These are phyloP conservation scores for Heracleum sosnowskyi DNA, from an alignment of 129 eudicot species.

Conservation along the genomic window DNA sequence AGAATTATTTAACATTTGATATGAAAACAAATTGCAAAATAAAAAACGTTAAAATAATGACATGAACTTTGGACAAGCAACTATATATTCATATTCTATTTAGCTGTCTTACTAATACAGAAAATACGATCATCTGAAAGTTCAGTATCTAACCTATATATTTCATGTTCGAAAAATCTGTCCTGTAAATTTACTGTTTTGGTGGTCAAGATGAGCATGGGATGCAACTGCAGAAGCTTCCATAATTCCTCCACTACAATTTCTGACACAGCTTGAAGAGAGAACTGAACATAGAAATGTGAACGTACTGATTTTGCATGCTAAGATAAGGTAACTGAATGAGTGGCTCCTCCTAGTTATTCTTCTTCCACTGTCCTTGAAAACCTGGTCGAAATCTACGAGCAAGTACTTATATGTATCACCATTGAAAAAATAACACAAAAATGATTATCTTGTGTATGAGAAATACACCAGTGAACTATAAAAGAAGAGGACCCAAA, in stretches of 20 bases:
- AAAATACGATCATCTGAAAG: neutral
- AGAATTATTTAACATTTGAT: constrained; percentile 5
- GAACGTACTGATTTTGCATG: neutral
- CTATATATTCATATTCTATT: neutral
- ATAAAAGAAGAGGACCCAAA: neutral
- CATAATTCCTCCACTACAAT: constrained; percentile 59
- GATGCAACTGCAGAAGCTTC: constrained; percentile 45
- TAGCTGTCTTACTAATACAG: neutral
- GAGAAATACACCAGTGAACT: neutral
- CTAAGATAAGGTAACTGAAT: neutral
- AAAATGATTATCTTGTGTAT: neutral
- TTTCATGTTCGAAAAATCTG: constrained; percentile 30
- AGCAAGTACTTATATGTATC: neutral
- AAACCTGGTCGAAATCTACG: neutral
- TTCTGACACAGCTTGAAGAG: constrained; percentile 66
- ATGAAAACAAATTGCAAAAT: neutral
- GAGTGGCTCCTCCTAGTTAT: neutral
- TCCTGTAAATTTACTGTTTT: constrained; percentile 45
- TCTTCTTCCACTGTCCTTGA: neutral
- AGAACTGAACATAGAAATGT: constrained; percentile 11
- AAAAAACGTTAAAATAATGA: neutral
- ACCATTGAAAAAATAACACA: neutral
- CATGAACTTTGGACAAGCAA: neutral
- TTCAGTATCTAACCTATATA: constrained; percentile 31
- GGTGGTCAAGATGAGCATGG: constrained; percentile 76